Percentiles rank a stretch among this genome's conserved stretches.
Evolutionary conservation across 352 stramenopile species (phyloP).

Genomic region (Aphanomyces stellatus): DNA sequence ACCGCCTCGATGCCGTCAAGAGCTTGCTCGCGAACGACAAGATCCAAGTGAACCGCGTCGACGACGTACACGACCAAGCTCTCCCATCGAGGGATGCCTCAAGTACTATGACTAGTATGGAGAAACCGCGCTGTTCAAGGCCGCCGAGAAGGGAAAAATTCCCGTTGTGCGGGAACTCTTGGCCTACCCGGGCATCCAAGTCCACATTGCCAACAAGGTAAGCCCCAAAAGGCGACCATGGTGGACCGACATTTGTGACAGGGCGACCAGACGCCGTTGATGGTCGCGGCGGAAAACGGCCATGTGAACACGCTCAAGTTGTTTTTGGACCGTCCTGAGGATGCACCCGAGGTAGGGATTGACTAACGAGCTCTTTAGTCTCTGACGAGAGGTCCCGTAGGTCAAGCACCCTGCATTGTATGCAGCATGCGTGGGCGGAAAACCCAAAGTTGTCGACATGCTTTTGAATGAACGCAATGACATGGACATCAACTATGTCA

Average conservation of each 20-base stretch:
- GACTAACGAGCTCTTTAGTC: not conserved
- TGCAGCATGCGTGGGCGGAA: slow-evolving; percentile 57
- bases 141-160: slow-evolving; percentile 58
- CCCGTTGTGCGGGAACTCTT: slow-evolving; percentile 71
- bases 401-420: slow-evolving; percentile 63
- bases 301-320: slow-evolving; percentile 60
- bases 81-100: slow-evolving; percentile 51
- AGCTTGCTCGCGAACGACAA: not conserved
- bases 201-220: slow-evolving; percentile 12
- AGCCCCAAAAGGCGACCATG: not conserved
- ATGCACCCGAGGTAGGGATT: not conserved
- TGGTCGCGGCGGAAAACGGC: slow-evolving; percentile 26
- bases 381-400: slow-evolving; percentile 19
- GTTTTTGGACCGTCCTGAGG: slow-evolving; percentile 35
- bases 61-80: not conserved
- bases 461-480: slow-evolving; percentile 28
- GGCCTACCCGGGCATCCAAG: slow-evolving; percentile 25
- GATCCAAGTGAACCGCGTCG: slow-evolving; percentile 3
- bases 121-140: slow-evolving; percentile 69
- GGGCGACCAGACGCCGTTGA: not conserved
- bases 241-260: not conserved
- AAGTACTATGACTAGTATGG: slow-evolving; percentile 53
- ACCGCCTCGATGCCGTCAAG: not conserved
- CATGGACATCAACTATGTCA: slow-evolving; percentile 48
- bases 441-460: slow-evolving; percentile 65